phyloP scores from a whole-genome alignment of 345 rosid genomes.

The Noccaea caerulescens region DNA sequence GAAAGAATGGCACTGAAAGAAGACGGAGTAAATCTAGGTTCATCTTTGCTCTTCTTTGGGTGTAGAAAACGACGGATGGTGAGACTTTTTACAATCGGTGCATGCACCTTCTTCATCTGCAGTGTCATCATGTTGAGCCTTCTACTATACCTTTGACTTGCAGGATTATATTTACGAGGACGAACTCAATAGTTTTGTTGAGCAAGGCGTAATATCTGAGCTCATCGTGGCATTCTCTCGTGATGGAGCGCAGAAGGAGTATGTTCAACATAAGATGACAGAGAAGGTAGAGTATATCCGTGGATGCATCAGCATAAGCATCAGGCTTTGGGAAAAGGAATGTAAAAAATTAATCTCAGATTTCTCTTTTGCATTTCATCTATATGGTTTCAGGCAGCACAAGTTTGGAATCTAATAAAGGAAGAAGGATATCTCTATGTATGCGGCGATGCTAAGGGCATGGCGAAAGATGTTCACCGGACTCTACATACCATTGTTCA shows the following conservation, averaged over 20 bases:
- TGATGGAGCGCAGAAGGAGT: slow-evolving; percentile 88
- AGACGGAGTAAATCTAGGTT: slow-evolving; percentile 72
- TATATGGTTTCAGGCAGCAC: slow-evolving; percentile 37
- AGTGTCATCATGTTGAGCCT: slow-evolving; percentile 9
- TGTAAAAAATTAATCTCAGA: neutral
- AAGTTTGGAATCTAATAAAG: slow-evolving; percentile 42
- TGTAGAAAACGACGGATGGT: slow-evolving; percentile 91
- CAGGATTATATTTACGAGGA: slow-evolving; percentile 81
- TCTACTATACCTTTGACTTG: slow-evolving; percentile 4
- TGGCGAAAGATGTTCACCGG: slow-evolving; percentile 85
- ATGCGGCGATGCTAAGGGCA: slow-evolving; percentile 93
- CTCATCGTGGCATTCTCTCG: slow-evolving; percentile 92
- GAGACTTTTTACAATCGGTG: slow-evolving; percentile 31
- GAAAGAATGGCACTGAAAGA: slow-evolving; percentile 86
- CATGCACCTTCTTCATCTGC: slow-evolving; percentile 38
- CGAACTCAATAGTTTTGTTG: slow-evolving; percentile 73
- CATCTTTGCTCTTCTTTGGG: slow-evolving; percentile 83
- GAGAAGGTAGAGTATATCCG: slow-evolving; percentile 59
- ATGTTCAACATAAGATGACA: slow-evolving; percentile 89
- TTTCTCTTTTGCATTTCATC: slow-evolving; percentile 6
- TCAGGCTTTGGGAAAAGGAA: slow-evolving; percentile 4
- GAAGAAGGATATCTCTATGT: slow-evolving; percentile 69
- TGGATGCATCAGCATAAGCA: neutral
- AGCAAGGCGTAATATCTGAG: slow-evolving; percentile 77
- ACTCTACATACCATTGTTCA: slow-evolving; percentile 68